phyloP scores from a whole-genome alignment of 306 rosid species.

The Cucumis sativus region DNA sequence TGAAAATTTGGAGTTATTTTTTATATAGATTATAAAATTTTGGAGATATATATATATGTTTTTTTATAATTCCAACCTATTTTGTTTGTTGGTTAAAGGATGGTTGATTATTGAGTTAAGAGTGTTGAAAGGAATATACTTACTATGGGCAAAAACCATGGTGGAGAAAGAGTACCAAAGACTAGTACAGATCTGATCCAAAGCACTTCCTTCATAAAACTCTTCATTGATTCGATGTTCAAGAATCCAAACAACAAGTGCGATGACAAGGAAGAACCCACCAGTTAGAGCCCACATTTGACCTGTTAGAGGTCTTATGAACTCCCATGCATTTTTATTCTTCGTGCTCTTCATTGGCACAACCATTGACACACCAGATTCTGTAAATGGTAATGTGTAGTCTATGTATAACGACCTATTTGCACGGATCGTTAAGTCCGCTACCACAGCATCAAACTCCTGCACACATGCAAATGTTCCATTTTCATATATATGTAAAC shows the following conservation, averaged over 20 bases:
- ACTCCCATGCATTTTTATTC: conserved; percentile 16
- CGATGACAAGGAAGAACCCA: conserved; percentile 23
- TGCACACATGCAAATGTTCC: neutral
- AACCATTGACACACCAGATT: conserved; percentile 19
- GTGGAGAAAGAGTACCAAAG: conserved; percentile 59
- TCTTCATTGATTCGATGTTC: conserved; percentile 30
- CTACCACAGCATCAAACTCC: conserved; percentile 26
- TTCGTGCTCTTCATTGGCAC: conserved; percentile 16
- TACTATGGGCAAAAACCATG: conserved; percentile 40
- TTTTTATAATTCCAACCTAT: too few species aligned
- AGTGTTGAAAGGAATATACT: conserved; percentile 20
- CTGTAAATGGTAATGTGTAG: conserved; percentile 30
- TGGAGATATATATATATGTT: too few species aligned
- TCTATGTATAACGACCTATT: conserved; percentile 17
- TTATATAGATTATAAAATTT: too few species aligned
- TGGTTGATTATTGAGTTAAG: too few species aligned
- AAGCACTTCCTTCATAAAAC: conserved; percentile 20
- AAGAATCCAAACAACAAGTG: conserved; percentile 31
- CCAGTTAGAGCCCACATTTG: conserved; percentile 16
- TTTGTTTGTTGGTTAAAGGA: too few species aligned
- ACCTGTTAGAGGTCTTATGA: conserved; percentile 27
- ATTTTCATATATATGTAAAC: too few species aligned
- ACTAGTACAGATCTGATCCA: conserved; percentile 25
- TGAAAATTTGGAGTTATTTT: too few species aligned
- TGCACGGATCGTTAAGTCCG: conserved; percentile 22